A percentile compares a stretch with the other conserved stretches of the same genome.
Conservation (phyloP, 257 asterid species). For the Voacanga thouarsii region DNA sequence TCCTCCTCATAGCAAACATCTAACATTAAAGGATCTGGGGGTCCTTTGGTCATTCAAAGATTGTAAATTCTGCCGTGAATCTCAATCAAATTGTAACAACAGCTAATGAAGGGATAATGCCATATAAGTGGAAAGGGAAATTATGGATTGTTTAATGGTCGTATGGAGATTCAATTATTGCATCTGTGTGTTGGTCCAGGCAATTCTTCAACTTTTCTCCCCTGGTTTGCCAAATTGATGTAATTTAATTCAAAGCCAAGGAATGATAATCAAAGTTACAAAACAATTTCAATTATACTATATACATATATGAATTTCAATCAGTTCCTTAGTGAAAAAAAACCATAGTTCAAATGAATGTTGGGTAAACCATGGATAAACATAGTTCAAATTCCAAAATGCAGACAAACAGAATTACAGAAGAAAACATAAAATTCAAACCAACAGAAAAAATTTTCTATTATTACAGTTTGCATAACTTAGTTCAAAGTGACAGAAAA, state of each 20-base stretch:
- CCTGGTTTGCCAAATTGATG: too few species aligned
- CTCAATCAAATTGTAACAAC: background rate
- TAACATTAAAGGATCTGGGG: background rate
- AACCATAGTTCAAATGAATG: background rate
- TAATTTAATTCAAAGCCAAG: background rate
- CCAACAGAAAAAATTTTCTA: background rate
- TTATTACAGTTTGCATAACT: background rate
- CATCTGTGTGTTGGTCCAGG: background rate
- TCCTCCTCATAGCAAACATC: background rate
- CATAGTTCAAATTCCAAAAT: background rate
- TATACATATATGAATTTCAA: background rate
- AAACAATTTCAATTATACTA: background rate
- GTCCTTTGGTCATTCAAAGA: background rate
- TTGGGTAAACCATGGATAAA: background rate
- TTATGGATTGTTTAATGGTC: background rate
- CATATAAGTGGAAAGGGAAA: background rate
- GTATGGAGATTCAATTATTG: background rate
- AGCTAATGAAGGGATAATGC: background rate
- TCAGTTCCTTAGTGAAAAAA: background rate
- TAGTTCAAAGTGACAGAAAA: background rate
- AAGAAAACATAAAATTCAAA: background rate
- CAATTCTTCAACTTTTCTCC: background rate
- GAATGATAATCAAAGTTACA: background rate
- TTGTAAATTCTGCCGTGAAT: background rate
- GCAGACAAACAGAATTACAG: background rate